These are phyloP conservation scores for Cystobasidium ongulense DNA, from an alignment of 768 basidiomycete species.

Conservation along the genomic window DNA sequence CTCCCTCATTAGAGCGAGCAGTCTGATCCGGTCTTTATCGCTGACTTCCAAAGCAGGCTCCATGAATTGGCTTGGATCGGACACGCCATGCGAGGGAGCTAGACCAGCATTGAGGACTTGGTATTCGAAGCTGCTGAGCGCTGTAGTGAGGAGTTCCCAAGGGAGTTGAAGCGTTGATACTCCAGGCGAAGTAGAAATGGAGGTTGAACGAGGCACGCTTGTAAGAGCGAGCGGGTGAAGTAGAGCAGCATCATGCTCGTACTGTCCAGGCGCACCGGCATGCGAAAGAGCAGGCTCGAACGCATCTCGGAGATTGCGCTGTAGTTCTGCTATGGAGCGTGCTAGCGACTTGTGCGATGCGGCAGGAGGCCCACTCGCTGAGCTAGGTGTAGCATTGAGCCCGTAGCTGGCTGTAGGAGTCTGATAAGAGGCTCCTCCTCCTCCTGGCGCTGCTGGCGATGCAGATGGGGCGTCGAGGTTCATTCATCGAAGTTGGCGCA, in stretches of 20 bases:
- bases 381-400: not conserved
- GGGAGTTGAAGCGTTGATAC: not conserved
- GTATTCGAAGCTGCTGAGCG: constrained; percentile 4
- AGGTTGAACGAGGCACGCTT: not conserved
- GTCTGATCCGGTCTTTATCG: constrained; percentile 1
- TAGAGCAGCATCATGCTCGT: not conserved
- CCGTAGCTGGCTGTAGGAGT: not conserved
- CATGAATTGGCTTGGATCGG: not conserved
- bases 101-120: constrained; percentile 1
- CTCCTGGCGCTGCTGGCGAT: constrained; percentile 2
- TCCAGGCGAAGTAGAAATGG: not conserved
- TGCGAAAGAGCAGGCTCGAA: not conserved
- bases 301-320: not conserved
- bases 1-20: constrained; percentile 14
- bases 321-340: not conserved
- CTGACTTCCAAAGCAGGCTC: not conserved
- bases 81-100: too few species aligned
- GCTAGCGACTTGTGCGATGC: not conserved
- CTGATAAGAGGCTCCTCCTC: not conserved
- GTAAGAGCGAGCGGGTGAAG: not conserved
- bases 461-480: constrained; percentile 3
- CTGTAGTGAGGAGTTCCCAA: constrained; percentile 5
- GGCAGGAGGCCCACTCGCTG: not conserved
- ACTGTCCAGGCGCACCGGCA: too few species aligned
- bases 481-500: not conserved